Conservation (phyloP, 2,329 filamentous ascomycete species). For the Cladorrhinum sp. region DNA sequence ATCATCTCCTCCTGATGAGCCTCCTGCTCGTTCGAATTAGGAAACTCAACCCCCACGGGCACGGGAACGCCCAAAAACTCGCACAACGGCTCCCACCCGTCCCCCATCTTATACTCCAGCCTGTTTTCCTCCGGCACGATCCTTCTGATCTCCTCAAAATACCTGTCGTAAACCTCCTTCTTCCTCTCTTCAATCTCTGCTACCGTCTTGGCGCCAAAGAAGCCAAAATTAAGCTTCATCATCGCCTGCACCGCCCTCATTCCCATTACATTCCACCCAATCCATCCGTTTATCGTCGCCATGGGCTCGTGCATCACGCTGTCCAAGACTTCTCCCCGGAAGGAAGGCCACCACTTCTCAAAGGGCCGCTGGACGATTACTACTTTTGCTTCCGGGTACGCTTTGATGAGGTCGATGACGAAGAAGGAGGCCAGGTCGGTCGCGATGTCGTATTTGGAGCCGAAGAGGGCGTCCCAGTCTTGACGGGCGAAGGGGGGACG, state of each 20-base stretch:
- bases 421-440: conserved; percentile 17
- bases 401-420: conserved; percentile 16
- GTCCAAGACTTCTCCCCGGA: conserved; percentile 22
- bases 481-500: no score
- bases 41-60: conserved; percentile 17
- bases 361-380: conserved; percentile 22
- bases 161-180: no score
- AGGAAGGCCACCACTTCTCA: conserved; percentile 19
- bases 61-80: conserved; percentile 23
- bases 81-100: conserved; percentile 28
- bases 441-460: no score
- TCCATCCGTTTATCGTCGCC: no score
- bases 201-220: no score
- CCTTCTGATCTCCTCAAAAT: conserved; percentile 5
- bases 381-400: conserved; percentile 24
- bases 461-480: no score
- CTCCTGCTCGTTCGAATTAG: conserved; percentile 10
- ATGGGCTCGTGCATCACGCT: no score
- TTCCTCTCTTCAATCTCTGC: no score
- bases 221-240: no score
- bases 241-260: no score
- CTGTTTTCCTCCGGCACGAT: conserved; percentile 16
- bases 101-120: conserved; percentile 24
- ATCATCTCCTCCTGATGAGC: no score
- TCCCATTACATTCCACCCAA: no score